Evolutionary conservation across 2,329 filamentous ascomycete genomes (phyloP).

Genomic region (Juglanconis sp.): DNA sequence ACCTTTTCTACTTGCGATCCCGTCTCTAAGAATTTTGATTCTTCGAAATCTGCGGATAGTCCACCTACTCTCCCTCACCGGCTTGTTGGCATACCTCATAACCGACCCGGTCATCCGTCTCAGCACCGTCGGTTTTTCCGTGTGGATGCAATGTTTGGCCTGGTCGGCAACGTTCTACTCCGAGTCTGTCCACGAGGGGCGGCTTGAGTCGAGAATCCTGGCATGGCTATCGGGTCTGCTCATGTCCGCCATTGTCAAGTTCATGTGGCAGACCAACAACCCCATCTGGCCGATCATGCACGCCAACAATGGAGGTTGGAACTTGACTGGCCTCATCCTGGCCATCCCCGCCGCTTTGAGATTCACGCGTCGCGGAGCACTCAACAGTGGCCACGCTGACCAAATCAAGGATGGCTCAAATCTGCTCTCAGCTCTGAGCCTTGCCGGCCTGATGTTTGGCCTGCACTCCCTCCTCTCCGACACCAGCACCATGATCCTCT

Average conservation of each 20-base stretch:
- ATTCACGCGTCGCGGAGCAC: conserved; percentile 66
- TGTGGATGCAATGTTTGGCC: conserved; percentile 75
- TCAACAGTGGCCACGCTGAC: conserved; percentile 36
- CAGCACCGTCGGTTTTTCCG: conserved; percentile 75
- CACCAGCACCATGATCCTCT: conserved; percentile 97
- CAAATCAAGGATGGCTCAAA: conserved; percentile 60
- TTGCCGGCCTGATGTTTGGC: conserved; percentile 82
- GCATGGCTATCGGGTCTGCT: conserved; percentile 81
- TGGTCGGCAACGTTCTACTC: conserved; percentile 82
- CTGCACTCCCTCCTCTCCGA: conserved; percentile 92
- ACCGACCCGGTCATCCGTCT: conserved; percentile 71
- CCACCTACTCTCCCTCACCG: conserved; percentile 71
- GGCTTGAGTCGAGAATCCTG: conserved; percentile 77
- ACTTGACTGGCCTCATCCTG: conserved; percentile 74
- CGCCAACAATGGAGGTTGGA: conserved; percentile 85
- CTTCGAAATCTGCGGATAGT: conserved; percentile 66
- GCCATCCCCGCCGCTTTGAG: conserved; percentile 73
- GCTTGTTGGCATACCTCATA: conserved; percentile 76
- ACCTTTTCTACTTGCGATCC: conserved; percentile 73
- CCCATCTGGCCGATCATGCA: conserved; percentile 96
- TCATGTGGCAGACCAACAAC: conserved; percentile 91
- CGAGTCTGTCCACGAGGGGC: conserved; percentile 69
- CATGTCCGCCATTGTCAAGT: conserved; percentile 84
- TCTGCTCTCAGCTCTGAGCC: conserved; percentile 68
- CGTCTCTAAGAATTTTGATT: conserved; percentile 64